phyloP scores from a whole-genome alignment of 2,329 filamentous ascomycete species.

The Ophiostoma novo-ulmi region DNA sequence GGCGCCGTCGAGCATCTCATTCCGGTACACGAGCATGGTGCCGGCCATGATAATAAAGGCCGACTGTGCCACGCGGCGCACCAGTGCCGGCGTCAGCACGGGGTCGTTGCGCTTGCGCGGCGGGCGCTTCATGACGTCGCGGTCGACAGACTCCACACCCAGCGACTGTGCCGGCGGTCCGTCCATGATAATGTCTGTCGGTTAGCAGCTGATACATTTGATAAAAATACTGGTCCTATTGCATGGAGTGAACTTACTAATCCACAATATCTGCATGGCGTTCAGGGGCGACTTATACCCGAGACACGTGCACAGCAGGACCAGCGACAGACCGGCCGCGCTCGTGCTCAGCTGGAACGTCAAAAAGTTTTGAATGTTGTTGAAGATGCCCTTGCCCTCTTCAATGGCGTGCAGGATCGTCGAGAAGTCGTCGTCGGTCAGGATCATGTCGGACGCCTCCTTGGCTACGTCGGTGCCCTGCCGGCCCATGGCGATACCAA shows the following conservation, averaged over 20 bases:
- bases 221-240: background rate
- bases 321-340: slow-evolving; percentile 84
- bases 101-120: slow-evolving; percentile 82
- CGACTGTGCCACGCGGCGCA: slow-evolving; percentile 80
- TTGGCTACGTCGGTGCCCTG: slow-evolving; percentile 96
- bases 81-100: slow-evolving; percentile 78
- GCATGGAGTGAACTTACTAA: slow-evolving; percentile 62
- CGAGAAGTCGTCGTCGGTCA: slow-evolving; percentile 84
- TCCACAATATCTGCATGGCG: slow-evolving; percentile 99
- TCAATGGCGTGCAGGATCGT: slow-evolving; percentile 94
- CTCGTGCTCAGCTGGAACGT: slow-evolving; percentile 98
- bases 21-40: slow-evolving; percentile 84
- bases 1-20: slow-evolving; percentile 81
- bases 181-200: slow-evolving; percentile 95
- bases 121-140: slow-evolving; percentile 85
- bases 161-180: slow-evolving; percentile 95
- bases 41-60: slow-evolving; percentile 87
- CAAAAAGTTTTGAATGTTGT: slow-evolving; percentile 98
- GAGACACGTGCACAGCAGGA: slow-evolving; percentile 85
- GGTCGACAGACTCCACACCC: slow-evolving; percentile 90
- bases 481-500: slow-evolving; percentile 94
- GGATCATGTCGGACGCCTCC: slow-evolving; percentile 88
- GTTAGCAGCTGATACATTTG: background rate
- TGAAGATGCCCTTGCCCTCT: slow-evolving; percentile 98
- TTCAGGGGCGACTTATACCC: slow-evolving; percentile 95